A percentile compares a stretch with the other conserved stretches of the same genome.
These are phyloP conservation scores for Boletus sp. DNA, from an alignment of 1,284 basidiomycete genomes.

Conservation along the genomic window DNA sequence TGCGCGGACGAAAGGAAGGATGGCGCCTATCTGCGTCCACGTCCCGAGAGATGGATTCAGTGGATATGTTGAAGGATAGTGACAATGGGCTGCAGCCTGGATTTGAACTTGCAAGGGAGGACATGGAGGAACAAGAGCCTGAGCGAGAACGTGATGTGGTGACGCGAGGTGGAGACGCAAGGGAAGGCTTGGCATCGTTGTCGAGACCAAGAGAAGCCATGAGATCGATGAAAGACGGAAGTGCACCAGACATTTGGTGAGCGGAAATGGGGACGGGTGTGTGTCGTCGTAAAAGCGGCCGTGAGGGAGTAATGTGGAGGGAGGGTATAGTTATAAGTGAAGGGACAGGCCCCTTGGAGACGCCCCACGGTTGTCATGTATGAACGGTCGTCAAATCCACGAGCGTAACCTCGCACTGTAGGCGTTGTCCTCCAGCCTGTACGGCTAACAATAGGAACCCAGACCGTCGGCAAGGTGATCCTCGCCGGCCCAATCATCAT, in stretches of 20 bases:
- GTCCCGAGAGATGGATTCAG: slow-evolving; percentile 45
- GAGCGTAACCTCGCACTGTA: slow-evolving; percentile 41
- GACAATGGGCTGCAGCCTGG: slow-evolving; percentile 30
- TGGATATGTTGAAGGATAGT: slow-evolving; percentile 36
- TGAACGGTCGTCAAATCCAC: slow-evolving; percentile 37
- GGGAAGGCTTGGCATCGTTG: slow-evolving; percentile 34
- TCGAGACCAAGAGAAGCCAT: slow-evolving; percentile 76
- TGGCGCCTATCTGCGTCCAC: slow-evolving; percentile 29
- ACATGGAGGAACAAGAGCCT: slow-evolving; percentile 32
- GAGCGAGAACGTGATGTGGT: slow-evolving; percentile 30
- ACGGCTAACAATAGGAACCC: slow-evolving; percentile 35
- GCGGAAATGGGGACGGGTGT: slow-evolving; percentile 22
- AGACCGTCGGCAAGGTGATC: slow-evolving; percentile 35
- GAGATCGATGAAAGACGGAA: slow-evolving; percentile 80
- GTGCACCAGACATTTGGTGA: slow-evolving; percentile 49
- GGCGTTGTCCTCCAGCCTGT: slow-evolving; percentile 33
- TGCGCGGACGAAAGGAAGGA: slow-evolving; percentile 36
- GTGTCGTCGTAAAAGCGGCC: slow-evolving; percentile 33
- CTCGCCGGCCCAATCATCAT: slow-evolving; percentile 11
- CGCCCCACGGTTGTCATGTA: slow-evolving; percentile 38
- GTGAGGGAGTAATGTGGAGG: slow-evolving; percentile 34
- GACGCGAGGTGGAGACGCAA: slow-evolving; percentile 15
- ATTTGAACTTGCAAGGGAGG: slow-evolving; percentile 29
- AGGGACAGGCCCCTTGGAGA: slow-evolving; percentile 30
- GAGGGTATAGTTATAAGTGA: slow-evolving; percentile 29